Conservation (phyloP, 2,329 filamentous ascomycete species). For the Penicillium sp. region DNA sequence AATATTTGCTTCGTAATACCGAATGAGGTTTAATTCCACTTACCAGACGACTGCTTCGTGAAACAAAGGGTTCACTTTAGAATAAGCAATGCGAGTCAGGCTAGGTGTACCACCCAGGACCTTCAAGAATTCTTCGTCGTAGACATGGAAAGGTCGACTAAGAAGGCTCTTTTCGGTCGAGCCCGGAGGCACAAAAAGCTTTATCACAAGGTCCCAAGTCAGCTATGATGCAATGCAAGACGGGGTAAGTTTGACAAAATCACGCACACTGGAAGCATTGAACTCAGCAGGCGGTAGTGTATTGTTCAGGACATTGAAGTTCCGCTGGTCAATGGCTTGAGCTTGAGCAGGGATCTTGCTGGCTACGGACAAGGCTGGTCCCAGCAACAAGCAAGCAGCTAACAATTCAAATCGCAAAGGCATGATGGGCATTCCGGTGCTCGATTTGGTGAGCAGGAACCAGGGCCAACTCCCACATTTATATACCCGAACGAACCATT, state of each 20-base stretch:
- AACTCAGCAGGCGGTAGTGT: constrained; percentile 19
- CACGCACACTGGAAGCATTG: constrained; percentile 16
- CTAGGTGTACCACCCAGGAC: constrained; percentile 11
- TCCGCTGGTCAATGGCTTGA: constrained; percentile 19
- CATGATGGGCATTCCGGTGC: constrained; percentile 1
- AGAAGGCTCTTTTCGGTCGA: constrained; percentile 13
- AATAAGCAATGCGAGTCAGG: constrained; percentile 18
- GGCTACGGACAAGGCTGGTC: background rate
- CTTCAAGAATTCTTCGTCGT: constrained; percentile 20
- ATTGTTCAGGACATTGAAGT: constrained; percentile 23
- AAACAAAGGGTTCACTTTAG: constrained; percentile 15
- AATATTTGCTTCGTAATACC: background rate
- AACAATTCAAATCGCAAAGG: background rate
- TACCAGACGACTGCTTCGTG: constrained; percentile 25
- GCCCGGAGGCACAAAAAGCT: constrained; percentile 18
- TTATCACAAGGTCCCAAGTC: background rate
- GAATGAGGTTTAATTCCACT: background rate
- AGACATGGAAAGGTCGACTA: constrained; percentile 17
- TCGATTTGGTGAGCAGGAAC: no score
- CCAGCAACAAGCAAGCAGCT: background rate
- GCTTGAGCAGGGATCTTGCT: constrained; percentile 20
- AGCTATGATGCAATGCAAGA: background rate
- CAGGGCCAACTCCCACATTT: background rate
- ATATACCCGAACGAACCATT: background rate
- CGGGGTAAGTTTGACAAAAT: background rate